Base-by-base conservation (phyloP, 495 filamentous ascomycete genomes). In the Neurospora discreta region DNA sequence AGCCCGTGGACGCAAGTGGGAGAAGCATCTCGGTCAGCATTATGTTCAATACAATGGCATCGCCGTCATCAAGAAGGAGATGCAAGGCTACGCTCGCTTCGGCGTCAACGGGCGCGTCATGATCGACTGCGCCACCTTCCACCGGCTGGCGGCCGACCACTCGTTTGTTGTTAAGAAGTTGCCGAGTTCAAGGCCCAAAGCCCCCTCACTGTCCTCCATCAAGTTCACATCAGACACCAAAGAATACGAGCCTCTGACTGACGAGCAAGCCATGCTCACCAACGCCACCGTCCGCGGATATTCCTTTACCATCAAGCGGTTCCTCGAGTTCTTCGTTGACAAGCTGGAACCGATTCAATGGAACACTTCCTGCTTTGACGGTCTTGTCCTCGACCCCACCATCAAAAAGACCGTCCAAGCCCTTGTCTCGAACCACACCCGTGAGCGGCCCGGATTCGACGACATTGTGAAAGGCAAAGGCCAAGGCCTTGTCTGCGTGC, bases 371-470 rank as follows among this genome's bases (percentile, higher is more conserved):
- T 80, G 79, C 40, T 91, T 91, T 71, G 84, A 87, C 7, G 79
- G 83, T 0, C 78, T 92, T 1, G 86, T 90, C 9, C 80, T 91
- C 3, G 82, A 87, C 2, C 44, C 76, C 5, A 76, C 77, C 8
- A 81, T 84, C 68, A 89, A 88, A 75, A 81, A 85, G 42, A 82
- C 88, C 1, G 80, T 90, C 15, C 78, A 82, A 73, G 83, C 87
- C 2, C 80, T 89, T 4, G 83, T 88, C 1, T 80, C 79, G 9
- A 75, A 75, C 33, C 78, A 81, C 65, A 39, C 73, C 1, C 77
- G 79, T 16, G 76, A 77, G 40, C 75, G 76, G 0, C 80, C 80
- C 68, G 72, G 71, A 26, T 79, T 80, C 43, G 78, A 81, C 20
- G 80, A 83, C 68, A 81, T 81, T 46, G 75, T 82, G 33, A 80